These are phyloP conservation scores for Fraxinus dipetala DNA, from an alignment of 305 asterid genomes.

Conservation along the genomic window DNA sequence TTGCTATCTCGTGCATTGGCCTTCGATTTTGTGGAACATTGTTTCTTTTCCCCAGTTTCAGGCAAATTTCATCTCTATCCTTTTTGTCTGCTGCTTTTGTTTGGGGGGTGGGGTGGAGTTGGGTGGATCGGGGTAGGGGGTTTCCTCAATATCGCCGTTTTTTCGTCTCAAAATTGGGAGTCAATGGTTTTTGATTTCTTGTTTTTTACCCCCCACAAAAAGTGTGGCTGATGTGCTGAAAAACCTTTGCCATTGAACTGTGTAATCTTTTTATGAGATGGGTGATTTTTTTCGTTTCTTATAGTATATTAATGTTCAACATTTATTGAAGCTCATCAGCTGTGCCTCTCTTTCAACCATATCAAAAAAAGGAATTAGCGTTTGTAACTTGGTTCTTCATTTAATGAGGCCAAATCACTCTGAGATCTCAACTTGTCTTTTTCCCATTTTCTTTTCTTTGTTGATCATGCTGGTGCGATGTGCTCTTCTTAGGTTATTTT, in stretches of 20 bases:
- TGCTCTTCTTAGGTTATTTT: background rate
- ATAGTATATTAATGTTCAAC: background rate
- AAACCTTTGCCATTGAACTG: background rate
- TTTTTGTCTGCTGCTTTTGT: background rate
- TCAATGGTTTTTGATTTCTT: background rate
- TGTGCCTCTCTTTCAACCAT: background rate
- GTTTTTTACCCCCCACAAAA: background rate
- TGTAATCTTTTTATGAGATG: background rate
- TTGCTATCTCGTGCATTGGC: background rate
- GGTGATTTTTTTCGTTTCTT: background rate
- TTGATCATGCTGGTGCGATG: conserved; percentile 13
- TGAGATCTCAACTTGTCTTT: background rate
- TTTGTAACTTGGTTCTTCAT: background rate
- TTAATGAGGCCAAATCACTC: background rate
- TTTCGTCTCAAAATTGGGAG: background rate
- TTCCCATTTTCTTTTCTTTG: background rate
- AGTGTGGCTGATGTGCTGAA: background rate
- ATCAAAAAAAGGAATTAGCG: background rate
- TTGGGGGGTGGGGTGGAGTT: background rate
- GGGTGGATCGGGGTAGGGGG: background rate
- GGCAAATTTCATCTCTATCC: background rate
- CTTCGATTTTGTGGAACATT: background rate
- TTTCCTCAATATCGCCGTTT: background rate
- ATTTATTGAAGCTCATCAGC: background rate
- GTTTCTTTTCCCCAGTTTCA: background rate